Conservation (phyloP, 2,329 filamentous ascomycete genomes). For the Neonectria faginata region DNA sequence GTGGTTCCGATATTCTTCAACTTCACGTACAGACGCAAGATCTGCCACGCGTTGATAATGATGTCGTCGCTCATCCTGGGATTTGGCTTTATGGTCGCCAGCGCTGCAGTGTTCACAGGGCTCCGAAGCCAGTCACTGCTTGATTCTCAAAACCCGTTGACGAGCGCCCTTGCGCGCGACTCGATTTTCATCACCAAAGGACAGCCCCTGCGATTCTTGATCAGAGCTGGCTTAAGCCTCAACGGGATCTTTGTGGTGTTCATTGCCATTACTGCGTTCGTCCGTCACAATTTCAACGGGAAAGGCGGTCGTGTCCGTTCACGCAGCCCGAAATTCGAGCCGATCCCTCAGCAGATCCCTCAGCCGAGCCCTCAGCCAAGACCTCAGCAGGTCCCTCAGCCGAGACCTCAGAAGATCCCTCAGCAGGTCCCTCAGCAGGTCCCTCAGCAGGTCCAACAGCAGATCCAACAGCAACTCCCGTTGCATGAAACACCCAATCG, state of each 20-base stretch:
- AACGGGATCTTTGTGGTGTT: neutral
- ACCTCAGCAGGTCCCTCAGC: too few species aligned
- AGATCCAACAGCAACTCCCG: too few species aligned
- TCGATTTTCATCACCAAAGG: neutral
- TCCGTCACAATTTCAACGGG: neutral
- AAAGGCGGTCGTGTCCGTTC: too few species aligned
- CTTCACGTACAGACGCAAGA: neutral
- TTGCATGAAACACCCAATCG: too few species aligned
- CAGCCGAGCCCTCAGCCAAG: too few species aligned
- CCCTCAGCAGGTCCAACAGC: too few species aligned
- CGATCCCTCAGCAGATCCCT: too few species aligned
- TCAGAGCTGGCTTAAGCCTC: neutral
- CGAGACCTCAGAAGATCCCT: too few species aligned
- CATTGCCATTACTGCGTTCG: neutral
- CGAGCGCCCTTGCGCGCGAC: neutral
- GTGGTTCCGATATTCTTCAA: neutral
- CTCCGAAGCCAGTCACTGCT: neutral
- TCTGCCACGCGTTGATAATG: neutral
- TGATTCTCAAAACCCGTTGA: neutral
- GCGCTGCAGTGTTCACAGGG: neutral
- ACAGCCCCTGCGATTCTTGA: neutral
- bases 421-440: too few species aligned
- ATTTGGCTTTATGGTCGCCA: neutral
- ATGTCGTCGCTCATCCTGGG: neutral
- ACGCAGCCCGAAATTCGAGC: too few species aligned